Percentiles rank a stretch among this genome's conserved stretches.
These are phyloP conservation scores for Trichomonascus vanleenenianus DNA, from an alignment of 805 yeast genomes.

Conservation along the genomic window DNA sequence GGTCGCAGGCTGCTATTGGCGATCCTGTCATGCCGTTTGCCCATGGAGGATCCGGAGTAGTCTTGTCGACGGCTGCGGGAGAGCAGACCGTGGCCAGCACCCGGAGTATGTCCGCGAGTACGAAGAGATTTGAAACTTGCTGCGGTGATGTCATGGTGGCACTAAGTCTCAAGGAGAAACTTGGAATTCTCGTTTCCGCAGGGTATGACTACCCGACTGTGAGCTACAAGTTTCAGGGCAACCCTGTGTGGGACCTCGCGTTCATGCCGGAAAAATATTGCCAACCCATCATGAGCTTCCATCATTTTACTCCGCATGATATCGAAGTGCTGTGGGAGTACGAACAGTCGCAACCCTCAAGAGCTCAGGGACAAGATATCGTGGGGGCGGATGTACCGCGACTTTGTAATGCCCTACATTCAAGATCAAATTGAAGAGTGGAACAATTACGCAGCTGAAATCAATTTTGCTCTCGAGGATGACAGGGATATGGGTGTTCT, in stretches of 20 bases:
- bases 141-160: constrained; percentile 32
- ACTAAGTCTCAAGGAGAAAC: constrained; percentile 17
- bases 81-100: constrained; percentile 20
- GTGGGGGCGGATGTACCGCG: constrained; percentile 15
- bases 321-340: constrained; percentile 9
- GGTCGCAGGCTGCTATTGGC: constrained; percentile 21
- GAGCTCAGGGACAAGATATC: constrained; percentile 8
- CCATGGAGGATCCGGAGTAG: constrained; percentile 33
- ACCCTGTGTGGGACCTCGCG: constrained; percentile 15
- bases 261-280: constrained; percentile 22
- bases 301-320: constrained; percentile 7
- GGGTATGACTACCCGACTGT: constrained; percentile 11
- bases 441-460: constrained; percentile 11
- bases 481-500: not conserved
- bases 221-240: constrained; percentile 26
- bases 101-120: constrained; percentile 17
- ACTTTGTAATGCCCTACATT: constrained; percentile 16
- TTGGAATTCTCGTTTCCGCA: constrained; percentile 11
- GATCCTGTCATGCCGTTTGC: constrained; percentile 23
- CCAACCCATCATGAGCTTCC: constrained; percentile 20
- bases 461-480: constrained; percentile 2
- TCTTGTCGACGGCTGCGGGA: constrained; percentile 27
- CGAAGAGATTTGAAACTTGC: constrained; percentile 20
- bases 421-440: constrained; percentile 11
- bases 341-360: constrained; percentile 22